These are phyloP conservation scores for Apophysomyces elegans DNA, from an alignment of 371 early-diverging fungal genomes.

Conservation along the genomic window DNA sequence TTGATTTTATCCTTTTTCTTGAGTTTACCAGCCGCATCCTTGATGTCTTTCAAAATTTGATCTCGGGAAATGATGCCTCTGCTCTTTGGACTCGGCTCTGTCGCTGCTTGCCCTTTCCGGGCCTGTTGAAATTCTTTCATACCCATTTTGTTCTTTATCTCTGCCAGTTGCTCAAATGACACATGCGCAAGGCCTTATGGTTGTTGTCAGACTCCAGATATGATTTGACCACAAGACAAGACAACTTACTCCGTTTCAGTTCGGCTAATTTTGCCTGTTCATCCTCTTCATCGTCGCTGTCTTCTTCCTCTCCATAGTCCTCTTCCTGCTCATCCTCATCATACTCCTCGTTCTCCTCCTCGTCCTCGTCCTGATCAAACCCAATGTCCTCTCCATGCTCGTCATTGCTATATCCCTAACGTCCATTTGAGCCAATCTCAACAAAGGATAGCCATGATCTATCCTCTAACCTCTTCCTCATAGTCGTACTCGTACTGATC, in stretches of 20 bases:
- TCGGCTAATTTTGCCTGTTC: constrained; percentile 32
- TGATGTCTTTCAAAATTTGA: constrained; percentile 44
- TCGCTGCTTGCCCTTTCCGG: constrained; percentile 8
- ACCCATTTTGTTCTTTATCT: constrained; percentile 74
- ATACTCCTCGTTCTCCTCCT: constrained; percentile 27
- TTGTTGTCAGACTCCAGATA: not conserved
- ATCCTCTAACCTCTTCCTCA: not conserved
- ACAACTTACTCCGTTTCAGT: constrained; percentile 44
- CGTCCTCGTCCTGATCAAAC: constrained; percentile 16
- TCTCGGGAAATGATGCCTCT: constrained; percentile 27
- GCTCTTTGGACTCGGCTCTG: constrained; percentile 23
- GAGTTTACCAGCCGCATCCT: constrained; percentile 39
- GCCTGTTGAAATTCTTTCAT: constrained; percentile 55
- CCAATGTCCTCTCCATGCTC: constrained; percentile 20
- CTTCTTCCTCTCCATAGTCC: constrained; percentile 16
- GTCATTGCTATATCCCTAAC: not conserved
- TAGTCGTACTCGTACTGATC: constrained; percentile 6
- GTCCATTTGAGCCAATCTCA: not conserved
- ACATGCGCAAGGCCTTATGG: constrained; percentile 72
- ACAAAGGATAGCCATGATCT: not conserved
- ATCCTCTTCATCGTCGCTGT: constrained; percentile 31
- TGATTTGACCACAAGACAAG: not conserved
- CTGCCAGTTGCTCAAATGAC: constrained; percentile 80
- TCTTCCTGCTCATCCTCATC: constrained; percentile 22
- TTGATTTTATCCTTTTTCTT: constrained; percentile 44